Evolutionary conservation across 441 rosid genomes (phyloP), one percentile per base, ranked within the genome.

Genomic region (Pelargonium hybrid): DNA sequence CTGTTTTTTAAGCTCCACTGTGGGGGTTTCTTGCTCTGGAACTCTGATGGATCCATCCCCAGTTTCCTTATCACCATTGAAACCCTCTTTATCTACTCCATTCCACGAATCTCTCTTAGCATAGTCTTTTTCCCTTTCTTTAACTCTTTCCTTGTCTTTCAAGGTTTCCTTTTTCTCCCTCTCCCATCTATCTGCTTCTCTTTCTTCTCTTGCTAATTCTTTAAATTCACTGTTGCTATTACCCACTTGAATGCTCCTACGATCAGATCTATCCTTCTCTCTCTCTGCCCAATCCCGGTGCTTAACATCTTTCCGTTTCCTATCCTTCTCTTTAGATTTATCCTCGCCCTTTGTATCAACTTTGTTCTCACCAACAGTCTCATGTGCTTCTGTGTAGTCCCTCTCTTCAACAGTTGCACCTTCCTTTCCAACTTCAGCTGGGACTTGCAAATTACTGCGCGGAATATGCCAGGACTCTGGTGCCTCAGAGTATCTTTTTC

Each of bases 221-320:
- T 88, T 91, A 17, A 78, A 75, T 69, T 94, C 98, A 57, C 74
- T 74, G 65, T 83, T 74, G 69, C 80, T 84, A 77, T 77, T 86
- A 75, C 85, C 89, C 57, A 79, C 79, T 73, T 80, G 90, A 61
- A 74, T 81, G 78, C 81, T 83, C 83, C 92, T 84, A 4, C 93
- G 88, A 48, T 92, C 99, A 72, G 70, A 84, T 85, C 90, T 89
- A 71, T 94, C 99, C 84, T 88, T 94, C 62, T 93, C 97, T 76
- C 90, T 81, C 69, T 94, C 99, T 8, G 87, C 96, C 94, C 96
- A 90, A 39, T 94, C 99, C 66, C 93, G 79, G 66, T 85, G 88
- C 83, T 88, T 94, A 54, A 75, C 63, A 67, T 94, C 99, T 76
- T 92, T 94, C 82, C 94, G 80, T 80, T 88, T 94, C 78, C 87